Evolutionary conservation across 2,329 filamentous ascomycete genomes (phyloP).

Genomic region (Leptographium lundbergii): DNA sequence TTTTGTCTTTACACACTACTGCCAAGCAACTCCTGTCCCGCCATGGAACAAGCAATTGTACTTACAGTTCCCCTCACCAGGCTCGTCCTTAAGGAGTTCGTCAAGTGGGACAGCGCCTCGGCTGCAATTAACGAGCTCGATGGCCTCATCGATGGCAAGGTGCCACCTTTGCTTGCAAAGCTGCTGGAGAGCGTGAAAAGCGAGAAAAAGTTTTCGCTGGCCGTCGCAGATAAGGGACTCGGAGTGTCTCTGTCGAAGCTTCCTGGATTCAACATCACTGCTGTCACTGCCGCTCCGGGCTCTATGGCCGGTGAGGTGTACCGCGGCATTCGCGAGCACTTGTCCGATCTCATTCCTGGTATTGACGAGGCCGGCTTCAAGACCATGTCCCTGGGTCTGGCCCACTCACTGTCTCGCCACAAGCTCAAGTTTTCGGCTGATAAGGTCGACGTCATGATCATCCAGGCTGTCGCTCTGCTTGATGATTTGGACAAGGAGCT

Average conservation of each 20-base stretch:
- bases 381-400: conserved; percentile 91
- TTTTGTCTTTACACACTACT: not conserved
- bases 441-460: conserved; percentile 99
- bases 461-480: conserved; percentile 85
- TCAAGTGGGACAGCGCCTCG: conserved; percentile 91
- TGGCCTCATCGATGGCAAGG: conserved; percentile 83
- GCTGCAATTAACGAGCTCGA: conserved; percentile 84
- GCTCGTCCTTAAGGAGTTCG: conserved; percentile 91
- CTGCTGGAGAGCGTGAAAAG: conserved; percentile 86
- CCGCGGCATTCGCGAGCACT: conserved; percentile 83
- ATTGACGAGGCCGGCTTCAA: conserved; percentile 75
- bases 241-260: conserved; percentile 87
- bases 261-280: conserved; percentile 72
- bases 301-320: conserved; percentile 77
- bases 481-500: conserved; percentile 98
- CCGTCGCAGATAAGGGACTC: conserved; percentile 87
- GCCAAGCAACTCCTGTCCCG: not conserved
- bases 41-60: not conserved
- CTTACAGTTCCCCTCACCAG: conserved; percentile 26
- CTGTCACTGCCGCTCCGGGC: conserved; percentile 68
- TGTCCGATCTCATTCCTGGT: conserved; percentile 82
- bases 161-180: conserved; percentile 71
- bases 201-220: conserved; percentile 93
- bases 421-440: conserved; percentile 98
- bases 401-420: conserved; percentile 90